phyloP scores from a whole-genome alignment of 208 protist species.

The Crithidia sp. region DNA sequence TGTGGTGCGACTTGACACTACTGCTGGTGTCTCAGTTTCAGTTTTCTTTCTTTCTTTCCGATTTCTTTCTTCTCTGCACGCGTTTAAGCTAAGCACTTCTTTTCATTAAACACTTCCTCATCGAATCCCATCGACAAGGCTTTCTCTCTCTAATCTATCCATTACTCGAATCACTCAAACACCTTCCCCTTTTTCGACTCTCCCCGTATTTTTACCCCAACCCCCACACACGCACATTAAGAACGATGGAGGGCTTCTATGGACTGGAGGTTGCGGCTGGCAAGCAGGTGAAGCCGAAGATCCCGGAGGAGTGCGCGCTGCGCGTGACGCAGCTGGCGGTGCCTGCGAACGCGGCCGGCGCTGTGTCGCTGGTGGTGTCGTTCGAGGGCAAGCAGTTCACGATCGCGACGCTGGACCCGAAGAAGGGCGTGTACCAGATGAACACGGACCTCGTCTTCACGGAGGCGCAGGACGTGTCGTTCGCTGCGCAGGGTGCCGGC shows the following conservation, averaged over 20 bases:
- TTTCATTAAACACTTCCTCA: no score
- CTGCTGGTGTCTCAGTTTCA: slow-evolving; percentile 1
- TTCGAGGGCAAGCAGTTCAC: slow-evolving; percentile 91
- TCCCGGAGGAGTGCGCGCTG: slow-evolving; percentile 82
- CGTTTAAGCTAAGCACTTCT: not conserved
- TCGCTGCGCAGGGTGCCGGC: slow-evolving; percentile 75
- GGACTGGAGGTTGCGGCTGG: slow-evolving; percentile 72
- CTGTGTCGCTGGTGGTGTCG: slow-evolving; percentile 75
- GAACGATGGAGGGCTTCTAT: slow-evolving; percentile 89
- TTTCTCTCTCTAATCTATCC: no score
- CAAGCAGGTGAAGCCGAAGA: slow-evolving; percentile 86
- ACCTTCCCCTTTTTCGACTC: no score
- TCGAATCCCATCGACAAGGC: no score
- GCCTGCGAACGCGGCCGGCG: slow-evolving; percentile 74
- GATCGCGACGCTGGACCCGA: slow-evolving; percentile 87
- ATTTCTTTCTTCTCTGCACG: not conserved
- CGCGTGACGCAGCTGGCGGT: slow-evolving; percentile 89
- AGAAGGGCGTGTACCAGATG: slow-evolving; percentile 82
- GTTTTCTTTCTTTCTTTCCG: slow-evolving; percentile 9
- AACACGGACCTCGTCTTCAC: slow-evolving; percentile 89
- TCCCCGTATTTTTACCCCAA: not conserved
- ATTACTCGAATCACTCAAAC: no score
- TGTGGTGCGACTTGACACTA: no score
- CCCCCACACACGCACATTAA: not conserved
- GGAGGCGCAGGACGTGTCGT: slow-evolving; percentile 74